phyloP scores from a whole-genome alignment of 1,139 yeast species.

The Saccharomycopsis hybrid region DNA sequence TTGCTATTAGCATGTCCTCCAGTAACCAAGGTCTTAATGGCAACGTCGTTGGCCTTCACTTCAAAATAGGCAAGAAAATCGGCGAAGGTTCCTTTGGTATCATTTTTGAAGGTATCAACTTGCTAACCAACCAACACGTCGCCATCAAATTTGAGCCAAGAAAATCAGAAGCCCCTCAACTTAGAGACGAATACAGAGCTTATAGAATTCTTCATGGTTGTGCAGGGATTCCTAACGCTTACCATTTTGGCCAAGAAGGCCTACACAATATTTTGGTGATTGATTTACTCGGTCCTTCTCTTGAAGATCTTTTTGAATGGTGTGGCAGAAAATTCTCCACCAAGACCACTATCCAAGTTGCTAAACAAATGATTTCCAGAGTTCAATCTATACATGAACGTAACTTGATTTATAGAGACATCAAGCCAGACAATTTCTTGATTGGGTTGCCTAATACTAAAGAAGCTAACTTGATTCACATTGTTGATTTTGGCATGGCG shows the following conservation, averaged over 20 bases:
- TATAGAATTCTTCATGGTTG: constrained; percentile 79
- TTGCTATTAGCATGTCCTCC: constrained; percentile 25
- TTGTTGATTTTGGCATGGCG: constrained; percentile 64
- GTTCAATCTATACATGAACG: constrained; percentile 86
- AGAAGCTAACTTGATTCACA: constrained; percentile 45
- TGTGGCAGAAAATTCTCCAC: constrained; percentile 86
- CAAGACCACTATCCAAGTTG: constrained; percentile 85
- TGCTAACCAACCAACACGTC: constrained; percentile 74
- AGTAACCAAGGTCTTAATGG: constrained; percentile 17
- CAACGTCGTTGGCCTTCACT: constrained; percentile 63
- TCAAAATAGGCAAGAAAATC: constrained; percentile 91
- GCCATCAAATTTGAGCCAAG: constrained; percentile 80
- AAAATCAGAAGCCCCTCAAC: constrained; percentile 95
- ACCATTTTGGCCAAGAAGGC: constrained; percentile 97
- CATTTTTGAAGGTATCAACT: constrained; percentile 88
- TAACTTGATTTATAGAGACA: constrained; percentile 87
- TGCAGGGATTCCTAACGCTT: constrained; percentile 88
- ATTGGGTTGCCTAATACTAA: constrained; percentile 57
- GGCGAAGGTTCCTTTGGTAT: constrained; percentile 99
- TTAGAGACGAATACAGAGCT: constrained; percentile 91
- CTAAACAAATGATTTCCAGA: constrained; percentile 84
- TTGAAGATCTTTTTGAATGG: constrained; percentile 97
- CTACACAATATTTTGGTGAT: constrained; percentile 89
- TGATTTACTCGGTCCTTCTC: constrained; percentile 89
- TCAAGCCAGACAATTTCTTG: constrained; percentile 91